Conservation (phyloP, 129 eudicot species). For the Flaveria linearis region DNA sequence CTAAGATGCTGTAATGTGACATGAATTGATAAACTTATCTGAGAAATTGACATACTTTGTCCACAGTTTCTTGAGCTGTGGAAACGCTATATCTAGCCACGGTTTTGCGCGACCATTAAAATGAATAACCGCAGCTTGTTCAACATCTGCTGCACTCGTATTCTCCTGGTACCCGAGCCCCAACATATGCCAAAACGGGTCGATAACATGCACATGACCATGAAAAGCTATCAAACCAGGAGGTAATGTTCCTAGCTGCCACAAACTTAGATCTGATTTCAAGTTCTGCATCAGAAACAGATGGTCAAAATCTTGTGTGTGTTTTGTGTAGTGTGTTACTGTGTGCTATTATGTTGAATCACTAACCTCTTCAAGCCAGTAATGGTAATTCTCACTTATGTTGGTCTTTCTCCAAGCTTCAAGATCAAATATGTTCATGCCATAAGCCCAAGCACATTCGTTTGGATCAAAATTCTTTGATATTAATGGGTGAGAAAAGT, state of each 20-base stretch:
- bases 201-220: conserved; percentile 71
- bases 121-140: conserved; percentile 82
- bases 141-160: conserved; percentile 65
- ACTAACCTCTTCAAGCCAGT: conserved; percentile 79
- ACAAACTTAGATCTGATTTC: conserved; percentile 89
- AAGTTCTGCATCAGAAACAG: conserved; percentile 60
- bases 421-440: conserved; percentile 88
- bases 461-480: conserved; percentile 62
- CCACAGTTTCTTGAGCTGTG: conserved; percentile 70
- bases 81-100: conserved; percentile 93
- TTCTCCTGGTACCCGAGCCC: conserved; percentile 96
- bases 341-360: background rate
- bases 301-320: conserved; percentile 13
- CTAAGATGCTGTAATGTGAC: conserved; percentile 66
- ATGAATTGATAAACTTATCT: conserved; percentile 77
- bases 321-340: background rate
- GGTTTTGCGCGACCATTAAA: conserved; percentile 97
- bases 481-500: conserved; percentile 87
- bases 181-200: conserved; percentile 93
- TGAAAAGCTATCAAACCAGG: conserved; percentile 96
- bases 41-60: conserved; percentile 72
- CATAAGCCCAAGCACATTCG: conserved; percentile 98
- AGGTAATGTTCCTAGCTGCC: conserved; percentile 97
- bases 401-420: conserved; percentile 88
- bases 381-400: conserved; percentile 73